Base-by-base conservation (phyloP, 2,329 filamentous ascomycete species). In the Hypoxylon sp. region DNA sequence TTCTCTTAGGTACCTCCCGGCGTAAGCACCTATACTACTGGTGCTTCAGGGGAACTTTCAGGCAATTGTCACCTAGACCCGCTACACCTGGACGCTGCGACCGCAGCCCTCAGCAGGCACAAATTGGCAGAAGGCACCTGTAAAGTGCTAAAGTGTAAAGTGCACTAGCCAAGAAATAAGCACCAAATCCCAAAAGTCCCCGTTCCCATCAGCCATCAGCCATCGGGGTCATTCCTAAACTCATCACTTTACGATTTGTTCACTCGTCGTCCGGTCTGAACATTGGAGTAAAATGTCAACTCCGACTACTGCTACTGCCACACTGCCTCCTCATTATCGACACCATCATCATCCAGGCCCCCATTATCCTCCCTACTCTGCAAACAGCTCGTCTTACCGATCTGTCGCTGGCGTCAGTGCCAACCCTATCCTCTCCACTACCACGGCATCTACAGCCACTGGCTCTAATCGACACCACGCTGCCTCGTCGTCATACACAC, bases 291-390 rank as follows among this genome's bases (percentile, higher is more conserved):
- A 68, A 77, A 94, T 94, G 91, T 94, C 91, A 83, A 93, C 91
- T 71, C 91, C 91, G 71, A 92, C 91, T 66, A 91, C 89, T 74
- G 89, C 89, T 73, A 91, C 89, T 77, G 89, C 89, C 74, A 90
- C 89, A 70, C 83, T 92, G 75, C 88, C 89, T 76, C 87, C 86
- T 73, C 88, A 89, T 78, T 86, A 88, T 78, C 84, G 85, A 71
- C 81, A 83, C 71, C 83, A 84, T 73, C 84, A 85, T 75, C 83
- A 83, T 64, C 81, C 82, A 68, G 85, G 86, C 79, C 86, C 87
- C 80, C 87, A 87, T 66, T 75, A 74, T 41, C 70, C 69, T 26
- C 59, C 70, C 1, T 76, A 74, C 57, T 52, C 70, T 24, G 65
- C 61, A 50, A 68, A 64, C 57, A 58, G 57, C 53, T 62, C 88